phyloP scores from a whole-genome alignment of 768 basidiomycete species.

The Dictyophora rubrovolvata region DNA sequence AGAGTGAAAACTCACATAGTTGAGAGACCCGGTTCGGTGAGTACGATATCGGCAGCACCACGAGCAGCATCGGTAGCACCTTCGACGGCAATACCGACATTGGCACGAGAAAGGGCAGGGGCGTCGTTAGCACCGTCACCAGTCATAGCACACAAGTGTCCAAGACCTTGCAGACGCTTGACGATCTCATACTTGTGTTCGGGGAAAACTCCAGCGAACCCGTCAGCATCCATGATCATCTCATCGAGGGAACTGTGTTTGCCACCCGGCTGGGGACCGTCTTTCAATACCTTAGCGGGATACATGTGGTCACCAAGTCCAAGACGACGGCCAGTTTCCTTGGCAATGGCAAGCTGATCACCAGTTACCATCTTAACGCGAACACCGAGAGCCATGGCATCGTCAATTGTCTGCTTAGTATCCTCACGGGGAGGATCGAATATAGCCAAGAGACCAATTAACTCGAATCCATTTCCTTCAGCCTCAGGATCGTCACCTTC shows the following conservation, averaged over 20 bases:
- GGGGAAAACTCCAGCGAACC: constrained; percentile 98
- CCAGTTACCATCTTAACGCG: constrained; percentile 99
- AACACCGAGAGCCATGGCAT: constrained; percentile 91
- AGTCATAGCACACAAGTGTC: constrained; percentile 96
- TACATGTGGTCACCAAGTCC: constrained; percentile 99
- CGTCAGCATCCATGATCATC: constrained; percentile 99
- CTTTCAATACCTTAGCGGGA: constrained; percentile 97
- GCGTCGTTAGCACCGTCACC: constrained; percentile 99
- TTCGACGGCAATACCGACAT: constrained; percentile 99
- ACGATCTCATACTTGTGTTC: constrained; percentile 99
- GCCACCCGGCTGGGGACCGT: constrained; percentile 81
- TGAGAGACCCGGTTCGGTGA: constrained; percentile 97
- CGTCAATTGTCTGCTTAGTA: constrained; percentile 98
- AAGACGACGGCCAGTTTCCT: constrained; percentile 97
- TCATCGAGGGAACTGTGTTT: constrained; percentile 82
- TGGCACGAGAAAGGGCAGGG: constrained; percentile 93
- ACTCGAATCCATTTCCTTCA: constrained; percentile 94
- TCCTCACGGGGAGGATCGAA: constrained; percentile 97
- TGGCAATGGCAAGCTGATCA: constrained; percentile 98
- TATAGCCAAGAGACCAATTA: constrained; percentile 94
- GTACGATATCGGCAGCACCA: constrained; percentile 95
- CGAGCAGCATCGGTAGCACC: constrained; percentile 98
- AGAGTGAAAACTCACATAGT: constrained; percentile 44
- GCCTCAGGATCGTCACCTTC: constrained; percentile 72
- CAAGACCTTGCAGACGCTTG: constrained; percentile 93